Conservation (phyloP, 2,329 filamentous ascomycete genomes). For the Cladorrhinum sp. region DNA sequence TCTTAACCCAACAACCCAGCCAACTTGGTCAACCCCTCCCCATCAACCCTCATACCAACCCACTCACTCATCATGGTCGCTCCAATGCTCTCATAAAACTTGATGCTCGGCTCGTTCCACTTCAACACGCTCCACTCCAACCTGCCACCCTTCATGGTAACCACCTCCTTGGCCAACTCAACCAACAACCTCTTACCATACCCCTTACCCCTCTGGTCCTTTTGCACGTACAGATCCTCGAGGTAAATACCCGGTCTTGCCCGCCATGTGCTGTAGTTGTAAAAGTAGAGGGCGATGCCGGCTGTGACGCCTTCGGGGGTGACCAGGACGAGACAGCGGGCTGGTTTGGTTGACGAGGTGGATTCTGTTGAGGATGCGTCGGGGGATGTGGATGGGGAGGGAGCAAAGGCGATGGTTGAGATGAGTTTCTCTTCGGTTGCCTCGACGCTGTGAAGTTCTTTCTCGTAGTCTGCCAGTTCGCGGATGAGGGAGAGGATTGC, state of each 20-base stretch:
- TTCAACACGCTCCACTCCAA: conserved; percentile 90
- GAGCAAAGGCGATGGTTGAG: conserved; percentile 74
- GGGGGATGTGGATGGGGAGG: conserved; percentile 40
- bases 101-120: conserved; percentile 88
- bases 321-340: conserved; percentile 70
- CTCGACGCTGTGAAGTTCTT: conserved; percentile 68
- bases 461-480: conserved; percentile 85
- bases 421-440: conserved; percentile 73
- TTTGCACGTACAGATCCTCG: conserved; percentile 84
- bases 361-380: conserved; percentile 40
- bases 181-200: conserved; percentile 76
- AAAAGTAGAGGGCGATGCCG: conserved; percentile 88
- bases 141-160: conserved; percentile 67
- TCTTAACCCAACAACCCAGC: conserved; percentile 43
- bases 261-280: conserved; percentile 94
- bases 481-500: conserved; percentile 78
- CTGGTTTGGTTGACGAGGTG: conserved; percentile 57
- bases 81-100: conserved; percentile 75
- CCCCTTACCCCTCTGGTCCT: conserved; percentile 66
- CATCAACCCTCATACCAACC: conserved; percentile 73
- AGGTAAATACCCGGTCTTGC: conserved; percentile 86
- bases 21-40: conserved; percentile 60
- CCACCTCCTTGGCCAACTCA: conserved; percentile 74
- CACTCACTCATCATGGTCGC: conserved; percentile 67
- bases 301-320: conserved; percentile 48